Percentiles rank a stretch among this genome's conserved stretches.
These are phyloP conservation scores for Tulasnella sp. DNA, from an alignment of 768 basidiomycete species.

Conservation along the genomic window DNA sequence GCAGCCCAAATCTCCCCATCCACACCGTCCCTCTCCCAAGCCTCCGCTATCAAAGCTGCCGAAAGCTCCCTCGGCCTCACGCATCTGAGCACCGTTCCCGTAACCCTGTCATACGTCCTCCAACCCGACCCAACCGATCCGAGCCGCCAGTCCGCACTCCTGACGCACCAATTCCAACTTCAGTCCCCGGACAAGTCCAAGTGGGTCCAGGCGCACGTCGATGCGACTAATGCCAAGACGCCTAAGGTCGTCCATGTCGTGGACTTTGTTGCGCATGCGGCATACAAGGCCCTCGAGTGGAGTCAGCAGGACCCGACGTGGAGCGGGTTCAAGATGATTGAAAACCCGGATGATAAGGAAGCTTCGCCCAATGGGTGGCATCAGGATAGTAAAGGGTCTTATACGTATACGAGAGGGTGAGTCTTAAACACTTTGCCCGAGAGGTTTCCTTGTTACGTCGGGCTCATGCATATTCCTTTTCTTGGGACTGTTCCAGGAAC, in stretches of 20 bases:
- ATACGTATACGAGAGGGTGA: too few relatives aligned
- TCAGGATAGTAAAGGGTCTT: constrained; percentile 32
- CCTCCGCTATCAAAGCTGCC: not conserved
- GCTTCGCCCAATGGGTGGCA: constrained; percentile 55
- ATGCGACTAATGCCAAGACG: not conserved
- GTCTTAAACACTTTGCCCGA: too few relatives aligned
- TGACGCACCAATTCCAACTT: not conserved
- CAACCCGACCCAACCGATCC: not conserved
- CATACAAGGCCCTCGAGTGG: constrained; percentile 22
- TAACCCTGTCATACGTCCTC: not conserved
- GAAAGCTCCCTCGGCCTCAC: not conserved
- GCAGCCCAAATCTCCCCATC: constrained; percentile 30
- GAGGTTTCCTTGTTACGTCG: too few relatives aligned
- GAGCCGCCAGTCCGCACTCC: not conserved
- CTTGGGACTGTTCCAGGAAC: too few relatives aligned
- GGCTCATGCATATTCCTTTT: too few relatives aligned
- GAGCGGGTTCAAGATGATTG: constrained; percentile 33
- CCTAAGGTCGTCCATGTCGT: constrained; percentile 34
- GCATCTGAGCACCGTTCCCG: not conserved
- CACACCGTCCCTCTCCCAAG: constrained; percentile 31
- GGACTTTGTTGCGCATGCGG: constrained; percentile 43
- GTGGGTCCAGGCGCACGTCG: not conserved
- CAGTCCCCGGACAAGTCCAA: not conserved
- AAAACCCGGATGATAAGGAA: constrained; percentile 30
- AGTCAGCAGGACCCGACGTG: constrained; percentile 33